Base-by-base conservation (phyloP, 169 alveolate species). In the Plasmodium gonderi region DNA sequence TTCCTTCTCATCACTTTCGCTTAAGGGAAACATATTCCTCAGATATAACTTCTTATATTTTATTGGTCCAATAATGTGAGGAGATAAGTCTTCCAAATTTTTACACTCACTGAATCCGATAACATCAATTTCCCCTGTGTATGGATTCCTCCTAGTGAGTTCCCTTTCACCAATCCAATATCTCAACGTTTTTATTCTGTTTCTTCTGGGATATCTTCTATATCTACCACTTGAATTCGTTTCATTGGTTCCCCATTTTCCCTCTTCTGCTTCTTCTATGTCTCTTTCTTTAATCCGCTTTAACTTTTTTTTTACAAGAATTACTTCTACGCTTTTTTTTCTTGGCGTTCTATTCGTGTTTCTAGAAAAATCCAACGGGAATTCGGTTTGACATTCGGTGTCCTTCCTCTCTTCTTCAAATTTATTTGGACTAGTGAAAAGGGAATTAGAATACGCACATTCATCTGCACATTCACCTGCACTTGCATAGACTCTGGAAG, bases 121-220 rank as follows among this genome's bases (percentile, higher is more conserved):
- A 8, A 82, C 91, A 69, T 82, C 91, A 14, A 82, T 82, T 14
- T 82, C 91, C n/a, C 91, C 91, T 82, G 91, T 82, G 23, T 82
- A 9, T 1, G 91, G 91, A n/a, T 82, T 82, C 60, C 91, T 82
- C 42, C 38, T 69, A 1, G 91, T 82, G 7, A 82, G 51, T 49
- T 82, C 91, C 54, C 91, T 82, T 69, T 82, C 91, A n/a, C 91
- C 91, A 14, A 82, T 82, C 91, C 91, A 82, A 44, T 82, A 82
- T 3, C 91, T 79, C 12, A 82, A 44, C 0, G 91, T 82, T 45
- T 82, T 82, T 9, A 82, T 82, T 82, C 91, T 45, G 76, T 82
- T 82, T 31, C 91, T 82, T 47, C 60, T 82, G 2, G 91, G 91
- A 44, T 82, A 82, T 31, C 91, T 82, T 47, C 91, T 67, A 23